Percentiles rank a stretch among this genome's conserved stretches.
phyloP scores from a whole-genome alignment of 1,139 yeast genomes.

The Blastobotrys aristatus region DNA sequence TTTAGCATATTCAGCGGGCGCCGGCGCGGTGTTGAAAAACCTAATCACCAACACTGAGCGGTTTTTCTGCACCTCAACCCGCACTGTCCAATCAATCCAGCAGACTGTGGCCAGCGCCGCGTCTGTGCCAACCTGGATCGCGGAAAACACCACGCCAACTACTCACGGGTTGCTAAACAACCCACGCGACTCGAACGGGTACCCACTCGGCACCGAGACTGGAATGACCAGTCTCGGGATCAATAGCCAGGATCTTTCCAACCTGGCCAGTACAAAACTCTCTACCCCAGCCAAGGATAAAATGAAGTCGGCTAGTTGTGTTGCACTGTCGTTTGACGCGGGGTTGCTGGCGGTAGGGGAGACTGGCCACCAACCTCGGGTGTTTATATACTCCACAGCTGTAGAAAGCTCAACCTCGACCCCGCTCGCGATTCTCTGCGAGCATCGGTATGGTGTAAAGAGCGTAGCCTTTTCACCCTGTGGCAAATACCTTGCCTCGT shows the following conservation, averaged over 20 bases:
- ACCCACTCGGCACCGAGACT: neutral
- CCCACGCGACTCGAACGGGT: conserved; percentile 15
- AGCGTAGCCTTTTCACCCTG: conserved; percentile 54
- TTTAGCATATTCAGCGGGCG: conserved; percentile 61
- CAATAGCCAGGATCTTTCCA: conserved; percentile 8
- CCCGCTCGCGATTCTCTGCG: conserved; percentile 51
- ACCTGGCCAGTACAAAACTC: conserved; percentile 1
- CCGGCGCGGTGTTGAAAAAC: conserved; percentile 48
- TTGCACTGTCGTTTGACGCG: conserved; percentile 52
- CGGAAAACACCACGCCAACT: neutral
- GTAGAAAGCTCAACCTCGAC: conserved; percentile 37
- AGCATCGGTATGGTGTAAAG: conserved; percentile 60
- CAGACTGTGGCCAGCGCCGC: conserved; percentile 8
- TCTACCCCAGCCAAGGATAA: conserved; percentile 35
- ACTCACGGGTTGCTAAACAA: neutral
- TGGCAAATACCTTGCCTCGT: conserved; percentile 49
- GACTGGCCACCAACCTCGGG: conserved; percentile 59
- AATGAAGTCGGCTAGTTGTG: conserved; percentile 50
- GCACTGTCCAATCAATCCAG: conserved; percentile 17
- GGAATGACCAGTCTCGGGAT: conserved; percentile 5
- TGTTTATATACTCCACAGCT: conserved; percentile 55
- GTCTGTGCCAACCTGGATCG: conserved; percentile 9
- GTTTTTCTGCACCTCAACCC: conserved; percentile 27
- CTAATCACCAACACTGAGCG: conserved; percentile 9
- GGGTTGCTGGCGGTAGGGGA: conserved; percentile 61